Conservation (phyloP, 108 stramenopile genomes). For the Fragilaria radians region DNA sequence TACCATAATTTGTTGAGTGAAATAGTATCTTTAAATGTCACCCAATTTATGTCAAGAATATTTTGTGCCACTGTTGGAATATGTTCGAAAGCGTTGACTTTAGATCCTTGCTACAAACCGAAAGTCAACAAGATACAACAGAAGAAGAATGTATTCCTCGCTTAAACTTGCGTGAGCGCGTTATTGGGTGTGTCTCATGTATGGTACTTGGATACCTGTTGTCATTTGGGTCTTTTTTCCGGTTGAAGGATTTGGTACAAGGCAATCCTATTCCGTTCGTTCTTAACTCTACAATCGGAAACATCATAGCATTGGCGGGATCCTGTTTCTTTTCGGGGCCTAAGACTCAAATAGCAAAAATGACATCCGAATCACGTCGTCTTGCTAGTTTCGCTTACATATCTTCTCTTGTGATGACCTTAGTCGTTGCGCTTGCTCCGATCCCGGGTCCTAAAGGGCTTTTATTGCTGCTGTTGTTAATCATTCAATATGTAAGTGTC, state of each 20-base stretch:
- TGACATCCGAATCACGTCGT: slow-evolving; percentile 39
- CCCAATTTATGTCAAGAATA: too few species aligned
- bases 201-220: slow-evolving; percentile 54
- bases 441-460: slow-evolving; percentile 19
- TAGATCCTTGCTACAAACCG: too few species aligned
- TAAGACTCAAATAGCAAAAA: slow-evolving; percentile 29
- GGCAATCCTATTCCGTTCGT: slow-evolving; percentile 44
- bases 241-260: slow-evolving; percentile 32
- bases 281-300: slow-evolving; percentile 45
- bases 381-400: slow-evolving; percentile 36
- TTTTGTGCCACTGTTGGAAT: too few species aligned
- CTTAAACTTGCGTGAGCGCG: slow-evolving; percentile 32
- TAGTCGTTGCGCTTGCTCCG: slow-evolving; percentile 28
- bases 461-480: slow-evolving; percentile 32
- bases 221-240: slow-evolving; percentile 41
- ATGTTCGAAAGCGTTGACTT: too few species aligned
- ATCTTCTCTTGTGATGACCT: slow-evolving; percentile 24
- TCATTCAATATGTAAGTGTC: slow-evolving; percentile 43
- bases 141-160: slow-evolving; percentile 16
- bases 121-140: not conserved
- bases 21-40: too few species aligned
- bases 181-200: slow-evolving; percentile 49
- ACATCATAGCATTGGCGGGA: slow-evolving; percentile 43
- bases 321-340: slow-evolving; percentile 55
- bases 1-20: too few species aligned